Percentiles rank a stretch among this genome's conserved stretches.
These are phyloP conservation scores for Ganoderma meredithae DNA, from an alignment of 1,284 basidiomycete genomes.

Conservation along the genomic window DNA sequence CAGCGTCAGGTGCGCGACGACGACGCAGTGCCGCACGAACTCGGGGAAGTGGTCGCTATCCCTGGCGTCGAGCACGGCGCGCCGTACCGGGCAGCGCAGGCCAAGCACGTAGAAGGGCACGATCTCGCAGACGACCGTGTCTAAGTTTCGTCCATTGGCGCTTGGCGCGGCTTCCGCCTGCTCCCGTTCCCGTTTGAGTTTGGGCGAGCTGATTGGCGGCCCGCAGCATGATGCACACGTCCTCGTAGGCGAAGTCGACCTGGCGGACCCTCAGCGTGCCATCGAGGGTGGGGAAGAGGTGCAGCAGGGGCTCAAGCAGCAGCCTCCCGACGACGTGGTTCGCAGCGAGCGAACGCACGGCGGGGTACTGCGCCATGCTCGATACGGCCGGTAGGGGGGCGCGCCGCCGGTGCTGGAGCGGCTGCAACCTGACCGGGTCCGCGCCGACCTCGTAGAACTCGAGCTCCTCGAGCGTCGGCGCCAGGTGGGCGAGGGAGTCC, in stretches of 20 bases:
- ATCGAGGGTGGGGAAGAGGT: neutral
- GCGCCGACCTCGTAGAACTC: neutral
- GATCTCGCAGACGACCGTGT: no score
- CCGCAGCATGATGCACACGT: neutral
- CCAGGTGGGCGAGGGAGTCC: neutral
- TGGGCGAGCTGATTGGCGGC: neutral
- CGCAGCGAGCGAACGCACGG: neutral
- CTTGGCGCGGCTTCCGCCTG: no score
- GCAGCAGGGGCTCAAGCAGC: neutral
- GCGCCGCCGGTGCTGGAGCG: no score
- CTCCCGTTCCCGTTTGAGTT: no score
- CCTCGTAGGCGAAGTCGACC: neutral
- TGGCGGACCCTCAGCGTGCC: neutral
- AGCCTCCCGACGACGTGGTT: neutral
- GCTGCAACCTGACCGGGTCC: neutral
- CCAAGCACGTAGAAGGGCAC: neutral
- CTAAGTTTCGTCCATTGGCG: no score
- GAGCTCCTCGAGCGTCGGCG: neutral
- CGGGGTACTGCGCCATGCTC: neutral
- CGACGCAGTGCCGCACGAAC: neutral
- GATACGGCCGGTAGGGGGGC: no score
- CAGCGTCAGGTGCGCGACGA: neutral
- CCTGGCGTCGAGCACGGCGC: neutral
- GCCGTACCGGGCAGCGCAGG: neutral
- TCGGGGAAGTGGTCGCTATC: neutral